Percentiles rank a stretch among this genome's conserved stretches.
These are phyloP conservation scores for Penicillium cinerascens DNA, from an alignment of 495 filamentous ascomycete species.

Conservation along the genomic window DNA sequence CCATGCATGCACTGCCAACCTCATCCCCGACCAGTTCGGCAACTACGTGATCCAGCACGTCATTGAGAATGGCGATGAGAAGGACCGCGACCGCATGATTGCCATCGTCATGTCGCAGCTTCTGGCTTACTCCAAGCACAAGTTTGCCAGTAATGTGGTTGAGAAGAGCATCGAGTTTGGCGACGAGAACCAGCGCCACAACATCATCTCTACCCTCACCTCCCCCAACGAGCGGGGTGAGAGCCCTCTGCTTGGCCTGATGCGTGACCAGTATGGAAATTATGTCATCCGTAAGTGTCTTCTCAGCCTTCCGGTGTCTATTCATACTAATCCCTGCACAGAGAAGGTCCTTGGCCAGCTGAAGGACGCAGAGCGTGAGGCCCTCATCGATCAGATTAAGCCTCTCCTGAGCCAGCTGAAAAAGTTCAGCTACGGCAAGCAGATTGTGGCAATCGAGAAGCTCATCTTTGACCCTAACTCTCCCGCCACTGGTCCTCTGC, in stretches of 20 bases:
- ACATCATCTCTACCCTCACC: conserved; percentile 67
- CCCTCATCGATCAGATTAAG: conserved; percentile 68
- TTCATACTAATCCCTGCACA: conserved; percentile 32
- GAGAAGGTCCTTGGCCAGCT: conserved; percentile 77
- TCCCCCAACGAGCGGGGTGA: conserved; percentile 59
- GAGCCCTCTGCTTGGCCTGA: conserved; percentile 65
- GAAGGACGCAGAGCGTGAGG: conserved; percentile 58
- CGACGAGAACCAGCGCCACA: conserved; percentile 60
- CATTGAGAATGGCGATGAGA: conserved; percentile 74
- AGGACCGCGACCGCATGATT: conserved; percentile 73
- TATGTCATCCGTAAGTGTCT: conserved; percentile 88
- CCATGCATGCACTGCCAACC: conserved; percentile 61
- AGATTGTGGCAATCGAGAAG: conserved; percentile 70
- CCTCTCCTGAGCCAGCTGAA: conserved; percentile 70
- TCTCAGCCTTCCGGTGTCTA: not conserved
- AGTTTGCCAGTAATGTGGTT: conserved; percentile 96
- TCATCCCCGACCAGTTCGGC: conserved; percentile 88
- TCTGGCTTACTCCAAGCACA: conserved; percentile 82
- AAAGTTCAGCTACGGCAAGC: conserved; percentile 71
- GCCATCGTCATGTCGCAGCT: conserved; percentile 66
- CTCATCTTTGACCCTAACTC: conserved; percentile 48
- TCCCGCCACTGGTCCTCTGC: conserved; percentile 17
- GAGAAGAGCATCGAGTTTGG: conserved; percentile 87
- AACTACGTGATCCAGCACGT: conserved; percentile 98
- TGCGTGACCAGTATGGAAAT: conserved; percentile 92